Evolutionary conservation across 352 stramenopile genomes (phyloP).

Genomic region (Blastocystis sp.): DNA sequence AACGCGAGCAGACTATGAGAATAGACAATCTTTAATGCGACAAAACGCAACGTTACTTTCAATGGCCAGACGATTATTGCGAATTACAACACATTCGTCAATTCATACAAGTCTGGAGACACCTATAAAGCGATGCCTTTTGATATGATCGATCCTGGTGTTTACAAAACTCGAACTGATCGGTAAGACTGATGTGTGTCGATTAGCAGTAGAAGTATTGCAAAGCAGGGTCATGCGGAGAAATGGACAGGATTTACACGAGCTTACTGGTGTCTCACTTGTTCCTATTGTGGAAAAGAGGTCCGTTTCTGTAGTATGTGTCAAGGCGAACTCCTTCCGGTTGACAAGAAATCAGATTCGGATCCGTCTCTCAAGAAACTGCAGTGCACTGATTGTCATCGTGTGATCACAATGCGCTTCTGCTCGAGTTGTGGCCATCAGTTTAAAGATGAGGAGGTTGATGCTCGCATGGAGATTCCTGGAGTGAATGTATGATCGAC

Average conservation of each 20-base stretch:
- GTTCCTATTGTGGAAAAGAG: slow-evolving; percentile 31
- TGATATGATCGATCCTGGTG: slow-evolving; percentile 35
- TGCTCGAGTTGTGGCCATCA: slow-evolving; percentile 51
- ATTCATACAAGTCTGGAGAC: background rate
- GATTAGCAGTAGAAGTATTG: background rate
- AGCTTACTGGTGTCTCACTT: slow-evolving; percentile 62
- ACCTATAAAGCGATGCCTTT: slow-evolving; percentile 48
- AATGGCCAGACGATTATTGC: slow-evolving; percentile 30
- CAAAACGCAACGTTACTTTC: slow-evolving; percentile 45
- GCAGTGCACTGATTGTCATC: slow-evolving; percentile 51
- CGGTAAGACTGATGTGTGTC: background rate
- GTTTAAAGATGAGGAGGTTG: slow-evolving; percentile 40
- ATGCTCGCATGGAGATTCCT: slow-evolving; percentile 55
- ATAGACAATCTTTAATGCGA: slow-evolving; percentile 46
- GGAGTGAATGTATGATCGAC: background rate
- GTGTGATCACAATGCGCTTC: slow-evolving; percentile 47
- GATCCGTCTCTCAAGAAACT: slow-evolving; percentile 26
- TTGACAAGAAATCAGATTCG: background rate
- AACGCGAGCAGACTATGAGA: background rate
- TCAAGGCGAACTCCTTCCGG: slow-evolving; percentile 47
- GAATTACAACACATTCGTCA: slow-evolving; percentile 56
- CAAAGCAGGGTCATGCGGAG: slow-evolving; percentile 1
- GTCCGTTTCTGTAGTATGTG: slow-evolving; percentile 61
- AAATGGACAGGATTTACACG: slow-evolving; percentile 17
- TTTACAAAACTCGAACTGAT: slow-evolving; percentile 37